A percentile compares a stretch with the other conserved stretches of the same genome.
These are phyloP conservation scores for Bipolaris bicolor DNA, from an alignment of 2,329 filamentous ascomycete genomes.

Conservation along the genomic window DNA sequence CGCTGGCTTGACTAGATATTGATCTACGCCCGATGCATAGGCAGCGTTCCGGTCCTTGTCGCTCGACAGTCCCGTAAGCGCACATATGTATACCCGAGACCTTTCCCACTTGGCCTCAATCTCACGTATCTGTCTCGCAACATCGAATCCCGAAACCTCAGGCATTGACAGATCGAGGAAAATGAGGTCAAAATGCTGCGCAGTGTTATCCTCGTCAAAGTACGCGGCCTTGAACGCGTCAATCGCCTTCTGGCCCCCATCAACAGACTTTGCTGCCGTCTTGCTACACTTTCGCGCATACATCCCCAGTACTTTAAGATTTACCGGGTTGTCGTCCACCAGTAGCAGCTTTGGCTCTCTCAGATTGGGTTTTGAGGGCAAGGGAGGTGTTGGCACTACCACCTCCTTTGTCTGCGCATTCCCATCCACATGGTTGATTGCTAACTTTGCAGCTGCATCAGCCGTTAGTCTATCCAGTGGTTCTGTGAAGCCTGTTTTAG, in stretches of 20 bases:
- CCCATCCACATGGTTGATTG: not conserved
- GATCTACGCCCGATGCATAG: slow-evolving; percentile 12
- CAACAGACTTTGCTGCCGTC: slow-evolving; percentile 4
- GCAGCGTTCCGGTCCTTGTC: slow-evolving; percentile 13
- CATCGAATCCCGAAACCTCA: slow-evolving; percentile 11
- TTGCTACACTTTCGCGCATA: slow-evolving; percentile 13
- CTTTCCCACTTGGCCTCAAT: slow-evolving; percentile 2
- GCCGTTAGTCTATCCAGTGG: not conserved
- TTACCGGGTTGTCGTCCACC: slow-evolving; percentile 14
- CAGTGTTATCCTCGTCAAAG: not conserved
- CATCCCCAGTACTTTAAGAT: slow-evolving; percentile 13
- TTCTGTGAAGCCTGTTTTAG: not conserved
- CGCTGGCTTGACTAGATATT: slow-evolving; percentile 12
- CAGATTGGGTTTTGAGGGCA: not conserved
- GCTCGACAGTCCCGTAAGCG: slow-evolving; percentile 13
- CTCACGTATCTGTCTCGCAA: slow-evolving; percentile 14
- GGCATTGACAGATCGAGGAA: slow-evolving; percentile 16
- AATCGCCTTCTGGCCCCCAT: slow-evolving; percentile 12
- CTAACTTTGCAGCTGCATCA: not conserved
- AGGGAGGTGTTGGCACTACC: not conserved
- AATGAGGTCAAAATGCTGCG: slow-evolving; percentile 11
- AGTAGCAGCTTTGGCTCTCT: slow-evolving; percentile 10
- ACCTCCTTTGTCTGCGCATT: not conserved
- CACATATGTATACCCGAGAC: slow-evolving; percentile 10
- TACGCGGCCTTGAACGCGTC: slow-evolving; percentile 6